Evolutionary conservation across 768 basidiomycete genomes (phyloP), one percentile per base, ranked within the genome.

Genomic region (Porphyrellus cyaneotinctus): DNA sequence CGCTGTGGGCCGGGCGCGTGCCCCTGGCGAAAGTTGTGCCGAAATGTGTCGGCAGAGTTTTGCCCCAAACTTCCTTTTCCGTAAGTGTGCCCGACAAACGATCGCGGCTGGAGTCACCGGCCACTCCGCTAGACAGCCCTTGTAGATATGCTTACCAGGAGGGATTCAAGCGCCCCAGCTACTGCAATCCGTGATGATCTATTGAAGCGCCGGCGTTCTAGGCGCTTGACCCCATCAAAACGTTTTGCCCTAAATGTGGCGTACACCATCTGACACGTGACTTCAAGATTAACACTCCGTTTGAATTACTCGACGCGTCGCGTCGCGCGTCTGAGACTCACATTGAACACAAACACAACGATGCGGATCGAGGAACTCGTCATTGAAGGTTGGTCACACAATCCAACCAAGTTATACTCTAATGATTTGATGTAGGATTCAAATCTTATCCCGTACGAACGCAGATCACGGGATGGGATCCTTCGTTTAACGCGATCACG

Each of bases 401-500:
- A 18, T 15, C 1, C 6, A 13, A 13, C 9, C 1, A 1, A 37
- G 15, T 22, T 43, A n/a, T 18, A 44, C n/a, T 26, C 53, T 60
- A 18, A 59, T 33, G 3, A 17, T 22, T 23, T 14, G 3, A 30
- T 41, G 11, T 58, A 91, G 94, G 95, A 43, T 99, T 98, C 79
- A 98, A 99, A 69, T 95, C 93, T 2, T 97, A 98, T 68, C 95
- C 95, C 11, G 93, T 95, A 26, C 82, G 95, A 45, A 97, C 97
- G 0, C 89, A 90, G 62, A 95, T 99, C 56, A 87, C 87, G 0
- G 95, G 95, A 56, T 99, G 97, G 93, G 95, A 98, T 67, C 73
- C 91, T 7, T 95, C 92, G 5, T 99, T 99, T 81, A 98, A 98
- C 68, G 97, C 97, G 6, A 98, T 99, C 72, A 97, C 93, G 6